Evolutionary conservation across 2,329 filamentous ascomycete species (phyloP).

Genomic region (Trichoderma sp.): DNA sequence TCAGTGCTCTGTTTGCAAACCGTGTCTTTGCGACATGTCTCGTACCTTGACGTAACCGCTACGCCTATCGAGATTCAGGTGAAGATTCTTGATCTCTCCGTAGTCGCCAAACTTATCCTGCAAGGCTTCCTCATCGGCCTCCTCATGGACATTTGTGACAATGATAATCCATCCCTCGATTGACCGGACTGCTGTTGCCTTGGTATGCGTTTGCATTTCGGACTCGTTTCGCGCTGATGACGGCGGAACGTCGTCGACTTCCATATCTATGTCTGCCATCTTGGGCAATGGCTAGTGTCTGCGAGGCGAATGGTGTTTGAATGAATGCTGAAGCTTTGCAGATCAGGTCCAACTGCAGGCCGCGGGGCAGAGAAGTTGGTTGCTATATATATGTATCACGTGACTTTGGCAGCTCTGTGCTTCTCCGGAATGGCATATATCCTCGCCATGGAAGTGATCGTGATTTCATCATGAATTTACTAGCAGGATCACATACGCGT

Average conservation of each 20-base stretch:
- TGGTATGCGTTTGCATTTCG: constrained; percentile 68
- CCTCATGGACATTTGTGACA: constrained; percentile 83
- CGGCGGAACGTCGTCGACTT: constrained; percentile 46
- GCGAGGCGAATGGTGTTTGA: neutral
- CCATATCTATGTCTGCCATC: constrained; percentile 60
- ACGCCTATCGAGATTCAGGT: constrained; percentile 76
- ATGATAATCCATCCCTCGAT: constrained; percentile 90
- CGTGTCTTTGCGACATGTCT: neutral
- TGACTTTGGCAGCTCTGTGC: neutral
- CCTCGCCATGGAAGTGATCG: neutral
- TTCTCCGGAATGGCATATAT: neutral
- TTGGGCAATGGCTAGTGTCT: constrained; percentile 3
- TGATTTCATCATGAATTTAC: neutral
- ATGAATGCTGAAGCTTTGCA: neutral
- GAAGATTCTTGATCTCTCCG: constrained; percentile 83
- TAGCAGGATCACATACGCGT: neutral
- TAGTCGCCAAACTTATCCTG: constrained; percentile 80
- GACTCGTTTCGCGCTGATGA: constrained; percentile 49
- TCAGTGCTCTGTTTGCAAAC: neutral
- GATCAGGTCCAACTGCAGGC: neutral
- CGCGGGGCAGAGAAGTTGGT: constrained; percentile 9
- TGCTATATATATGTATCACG: neutral
- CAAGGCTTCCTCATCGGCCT: constrained; percentile 78
- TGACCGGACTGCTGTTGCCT: constrained; percentile 77
- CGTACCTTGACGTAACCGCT: constrained; percentile 82